phyloP scores from a whole-genome alignment of 257 asterid genomes.

The Misopates orontium region DNA sequence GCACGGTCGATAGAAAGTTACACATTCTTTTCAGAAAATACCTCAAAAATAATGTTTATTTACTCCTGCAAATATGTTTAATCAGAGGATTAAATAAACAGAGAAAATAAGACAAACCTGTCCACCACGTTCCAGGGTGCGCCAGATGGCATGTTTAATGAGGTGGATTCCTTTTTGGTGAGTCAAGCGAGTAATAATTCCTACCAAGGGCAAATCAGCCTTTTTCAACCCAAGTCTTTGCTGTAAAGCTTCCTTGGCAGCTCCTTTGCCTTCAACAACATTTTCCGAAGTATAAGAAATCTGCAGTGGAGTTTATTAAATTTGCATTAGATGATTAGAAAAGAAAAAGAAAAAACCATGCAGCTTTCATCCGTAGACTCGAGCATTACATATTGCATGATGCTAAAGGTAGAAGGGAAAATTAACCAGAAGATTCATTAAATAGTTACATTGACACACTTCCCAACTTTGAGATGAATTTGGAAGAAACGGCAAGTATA shows the following conservation, averaged over 20 bases:
- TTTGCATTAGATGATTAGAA: constrained; percentile 25
- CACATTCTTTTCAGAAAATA: constrained; percentile 10
- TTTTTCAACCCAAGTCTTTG: constrained; percentile 68
- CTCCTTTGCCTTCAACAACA: constrained; percentile 89
- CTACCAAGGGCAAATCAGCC: constrained; percentile 82
- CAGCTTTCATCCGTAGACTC: constrained; percentile 7
- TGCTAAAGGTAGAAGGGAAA: no score
- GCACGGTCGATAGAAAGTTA: constrained; percentile 21
- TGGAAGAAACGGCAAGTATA: no score
- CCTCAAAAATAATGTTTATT: no score
- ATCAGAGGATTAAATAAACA: background rate
- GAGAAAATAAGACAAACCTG: constrained; percentile 54
- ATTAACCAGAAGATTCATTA: no score
- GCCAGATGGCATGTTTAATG: constrained; percentile 95
- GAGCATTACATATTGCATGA: background rate
- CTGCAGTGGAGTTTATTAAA: constrained; percentile 45
- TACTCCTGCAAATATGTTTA: no score
- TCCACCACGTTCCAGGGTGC: constrained; percentile 84
- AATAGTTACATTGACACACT: no score
- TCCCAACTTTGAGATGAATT: no score
- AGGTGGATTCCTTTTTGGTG: constrained; percentile 99
- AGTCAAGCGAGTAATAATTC: constrained; percentile 91
- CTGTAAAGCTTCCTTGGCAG: constrained; percentile 96
- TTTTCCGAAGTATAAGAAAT: constrained; percentile 80
- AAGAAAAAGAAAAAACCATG: constrained; percentile 18